Evolutionary conservation across 352 stramenopile species (phyloP), one percentile per base, ranked within the genome.

Genomic region (Elongisporangium anandrum): DNA sequence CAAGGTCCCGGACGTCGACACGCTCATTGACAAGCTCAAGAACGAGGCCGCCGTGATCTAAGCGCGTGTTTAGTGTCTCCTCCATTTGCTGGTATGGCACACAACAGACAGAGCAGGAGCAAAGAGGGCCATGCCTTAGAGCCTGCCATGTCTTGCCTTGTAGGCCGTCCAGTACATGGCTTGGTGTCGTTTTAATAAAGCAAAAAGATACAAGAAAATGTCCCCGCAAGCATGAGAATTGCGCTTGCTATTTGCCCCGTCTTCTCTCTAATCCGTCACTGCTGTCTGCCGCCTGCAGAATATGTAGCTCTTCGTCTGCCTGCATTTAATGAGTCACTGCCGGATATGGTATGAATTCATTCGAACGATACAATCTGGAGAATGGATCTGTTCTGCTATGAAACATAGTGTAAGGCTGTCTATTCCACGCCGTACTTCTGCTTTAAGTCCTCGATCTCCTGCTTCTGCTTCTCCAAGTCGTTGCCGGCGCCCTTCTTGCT

Each of bases 1-100:
- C 63, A 97, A 98, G 68, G 96, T 99, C 56, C 81, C 89, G 34
- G 88, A 79, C 71, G 94, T 99, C 13, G 94, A 99, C 67, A 75
- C 96, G 64, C 84, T 99, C 29, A 70, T 99, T 20, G 92, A 97
- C 63, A 99, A 99, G 78, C 85, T 99, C 50, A 98, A 98, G 80
- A 97, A 97, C 75, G 93, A 98, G 68, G 93, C 89, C 1, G 75
- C 78, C 49, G 91, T 98, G 56, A 79, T 97, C 64, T 97, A 94
- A 45, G 34, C 34, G 10, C 34, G 34, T 45, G 34, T 45, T 45
- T 45, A 12, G 13, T 45, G 34, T 45, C 34, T 12, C 34, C 34
- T 45, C 34, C 34, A 45, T 45, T 4, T 12, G 34, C 34, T 45
- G 34, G 9, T 12, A 15, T 17, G 10, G 12, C 34, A 15, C 9